Percentiles rank a stretch among this genome's conserved stretches.
Conservation (phyloP, 2,329 filamentous ascomycete genomes). For the Pseudocercospora eumusae region DNA sequence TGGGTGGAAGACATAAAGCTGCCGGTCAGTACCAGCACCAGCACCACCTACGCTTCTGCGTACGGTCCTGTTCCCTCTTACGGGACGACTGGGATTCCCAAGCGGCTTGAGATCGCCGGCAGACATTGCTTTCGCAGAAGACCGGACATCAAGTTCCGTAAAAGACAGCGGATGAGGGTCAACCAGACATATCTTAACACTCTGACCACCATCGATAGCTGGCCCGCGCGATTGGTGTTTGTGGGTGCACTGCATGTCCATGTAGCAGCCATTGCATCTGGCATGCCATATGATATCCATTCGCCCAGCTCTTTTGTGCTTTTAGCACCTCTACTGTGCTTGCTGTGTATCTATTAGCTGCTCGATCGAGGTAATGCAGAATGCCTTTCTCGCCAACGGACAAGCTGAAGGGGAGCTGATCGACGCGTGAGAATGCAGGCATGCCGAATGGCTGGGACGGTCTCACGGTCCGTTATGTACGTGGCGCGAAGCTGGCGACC, state of each 20-base stretch:
- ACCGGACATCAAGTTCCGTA: neutral
- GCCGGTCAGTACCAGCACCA: neutral
- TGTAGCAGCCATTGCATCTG: constrained; percentile 1
- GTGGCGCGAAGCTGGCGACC: too few relatives aligned
- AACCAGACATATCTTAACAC: neutral
- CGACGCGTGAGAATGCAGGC: neutral
- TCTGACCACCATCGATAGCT: neutral
- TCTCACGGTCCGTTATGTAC: too few relatives aligned
- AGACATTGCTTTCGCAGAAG: neutral
- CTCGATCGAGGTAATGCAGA: neutral
- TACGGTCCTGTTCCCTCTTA: neutral
- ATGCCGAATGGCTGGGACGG: neutral
- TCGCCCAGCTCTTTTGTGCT: neutral
- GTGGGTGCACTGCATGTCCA: neutral
- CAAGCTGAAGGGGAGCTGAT: neutral
- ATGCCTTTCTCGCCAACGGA: neutral
- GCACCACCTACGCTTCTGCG: neutral
- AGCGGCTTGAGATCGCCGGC: neutral
- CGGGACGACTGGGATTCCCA: neutral
- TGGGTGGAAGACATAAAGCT: neutral
- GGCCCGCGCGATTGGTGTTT: neutral
- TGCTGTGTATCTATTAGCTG: neutral
- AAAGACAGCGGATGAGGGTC: neutral
- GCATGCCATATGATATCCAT: neutral
- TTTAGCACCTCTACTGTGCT: neutral